Conservation (phyloP, 331 rosid species). For the Malus hybrid region DNA sequence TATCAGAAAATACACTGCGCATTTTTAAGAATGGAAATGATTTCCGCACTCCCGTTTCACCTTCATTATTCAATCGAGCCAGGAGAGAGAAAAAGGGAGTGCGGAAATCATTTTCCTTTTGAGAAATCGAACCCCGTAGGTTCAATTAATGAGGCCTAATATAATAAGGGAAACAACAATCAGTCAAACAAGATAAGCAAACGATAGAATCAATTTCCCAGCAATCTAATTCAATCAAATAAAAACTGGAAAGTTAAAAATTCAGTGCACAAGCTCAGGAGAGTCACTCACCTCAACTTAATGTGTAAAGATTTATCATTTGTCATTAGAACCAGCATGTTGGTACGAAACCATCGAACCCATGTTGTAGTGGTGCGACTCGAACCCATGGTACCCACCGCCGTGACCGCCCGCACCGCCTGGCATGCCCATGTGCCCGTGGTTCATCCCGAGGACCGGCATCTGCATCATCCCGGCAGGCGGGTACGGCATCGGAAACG, state of each 20-base stretch:
- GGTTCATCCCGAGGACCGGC: conserved; percentile 51
- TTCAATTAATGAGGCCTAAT: background rate
- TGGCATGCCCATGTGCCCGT: conserved; percentile 46
- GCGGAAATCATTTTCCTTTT: no score
- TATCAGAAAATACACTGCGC: background rate
- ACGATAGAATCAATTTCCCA: no score
- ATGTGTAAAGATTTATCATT: conserved; percentile 20
- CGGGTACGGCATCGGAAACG: conserved; percentile 50
- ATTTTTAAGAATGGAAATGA: no score
- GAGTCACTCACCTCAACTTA: conserved; percentile 18
- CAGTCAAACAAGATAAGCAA: background rate
- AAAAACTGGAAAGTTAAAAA: no score
- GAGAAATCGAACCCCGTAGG: background rate
- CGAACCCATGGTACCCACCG: conserved; percentile 32
- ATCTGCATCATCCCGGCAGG: conserved; percentile 45
- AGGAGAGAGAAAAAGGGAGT: no score
- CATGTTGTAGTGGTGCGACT: conserved; percentile 36
- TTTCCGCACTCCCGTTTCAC: no score
- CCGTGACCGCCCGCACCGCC: conserved; percentile 13
- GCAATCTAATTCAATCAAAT: no score
- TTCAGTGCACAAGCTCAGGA: background rate
- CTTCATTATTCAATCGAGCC: background rate
- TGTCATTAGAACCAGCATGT: conserved; percentile 42
- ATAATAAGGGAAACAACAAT: background rate
- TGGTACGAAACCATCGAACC: conserved; percentile 36